Evolutionary conservation across 1,284 basidiomycete genomes (phyloP).

Genomic region (Trametes pubescens): DNA sequence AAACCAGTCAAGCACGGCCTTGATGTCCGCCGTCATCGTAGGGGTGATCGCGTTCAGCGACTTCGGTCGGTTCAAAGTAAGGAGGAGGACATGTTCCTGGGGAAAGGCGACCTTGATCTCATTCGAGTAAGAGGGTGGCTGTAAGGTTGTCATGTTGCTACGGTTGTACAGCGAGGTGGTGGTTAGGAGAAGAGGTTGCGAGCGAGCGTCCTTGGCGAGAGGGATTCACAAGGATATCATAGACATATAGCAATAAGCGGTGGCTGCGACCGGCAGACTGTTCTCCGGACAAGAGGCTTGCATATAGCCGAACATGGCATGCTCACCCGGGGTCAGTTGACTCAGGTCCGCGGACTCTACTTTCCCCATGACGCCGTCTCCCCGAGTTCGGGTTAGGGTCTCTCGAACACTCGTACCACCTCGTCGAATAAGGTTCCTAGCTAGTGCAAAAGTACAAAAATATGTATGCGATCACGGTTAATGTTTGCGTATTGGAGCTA

Average conservation of each 20-base stretch:
- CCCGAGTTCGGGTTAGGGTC: constrained; percentile 18
- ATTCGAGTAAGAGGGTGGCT: constrained; percentile 58
- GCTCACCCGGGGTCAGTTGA: constrained; percentile 14
- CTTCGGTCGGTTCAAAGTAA: constrained; percentile 80
- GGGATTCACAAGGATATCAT: neutral
- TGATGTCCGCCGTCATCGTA: constrained; percentile 64
- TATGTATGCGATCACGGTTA: neutral
- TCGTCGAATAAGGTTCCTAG: neutral
- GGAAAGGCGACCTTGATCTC: constrained; percentile 70
- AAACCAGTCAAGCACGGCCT: constrained; percentile 75
- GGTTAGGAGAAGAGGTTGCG: constrained; percentile 2
- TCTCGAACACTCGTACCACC: neutral
- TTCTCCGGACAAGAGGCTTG: constrained; percentile 1
- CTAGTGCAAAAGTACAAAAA: neutral
- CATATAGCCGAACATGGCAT: constrained; percentile 1
- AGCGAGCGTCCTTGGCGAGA: neutral
- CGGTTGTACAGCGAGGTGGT: neutral
- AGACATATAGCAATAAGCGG: neutral
- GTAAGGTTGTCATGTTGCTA: constrained; percentile 15
- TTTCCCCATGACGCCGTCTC: too few relatives aligned
- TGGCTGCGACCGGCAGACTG: neutral
- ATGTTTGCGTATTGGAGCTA: constrained; percentile 35
- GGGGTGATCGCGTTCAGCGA: constrained; percentile 79
- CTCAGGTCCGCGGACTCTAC: neutral
- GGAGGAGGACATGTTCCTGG: constrained; percentile 69